Evolutionary conservation across 2,329 filamentous ascomycete species (phyloP).

Genomic region (Penicillium palitans): DNA sequence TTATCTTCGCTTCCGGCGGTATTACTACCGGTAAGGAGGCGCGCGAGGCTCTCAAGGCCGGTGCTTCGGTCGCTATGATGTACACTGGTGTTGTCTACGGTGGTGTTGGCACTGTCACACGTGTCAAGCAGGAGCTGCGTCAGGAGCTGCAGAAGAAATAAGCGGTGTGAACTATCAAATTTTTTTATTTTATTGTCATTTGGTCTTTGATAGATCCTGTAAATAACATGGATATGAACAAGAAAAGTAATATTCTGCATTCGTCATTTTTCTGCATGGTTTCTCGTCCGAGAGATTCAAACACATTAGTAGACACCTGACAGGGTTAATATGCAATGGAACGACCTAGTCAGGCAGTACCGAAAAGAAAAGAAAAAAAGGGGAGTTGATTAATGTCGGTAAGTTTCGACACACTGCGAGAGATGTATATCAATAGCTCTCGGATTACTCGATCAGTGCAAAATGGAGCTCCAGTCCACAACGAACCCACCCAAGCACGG

Average conservation of each 20-base stretch:
- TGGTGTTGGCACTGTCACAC: slow-evolving; percentile 60
- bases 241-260: background rate
- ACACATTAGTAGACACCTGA: background rate
- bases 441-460: slow-evolving; percentile 25
- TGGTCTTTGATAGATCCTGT: slow-evolving; percentile 16
- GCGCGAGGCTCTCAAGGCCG: slow-evolving; percentile 76
- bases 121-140: slow-evolving; percentile 52
- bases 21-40: slow-evolving; percentile 88
- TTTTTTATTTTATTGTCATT: background rate
- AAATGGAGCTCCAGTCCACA: background rate
- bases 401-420: too few relatives aligned
- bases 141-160: slow-evolving; percentile 35
- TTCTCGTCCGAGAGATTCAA: slow-evolving; percentile 2
- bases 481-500: background rate
- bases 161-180: slow-evolving; percentile 16
- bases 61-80: slow-evolving; percentile 86
- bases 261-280: background rate
- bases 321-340: background rate
- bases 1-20: slow-evolving; percentile 90
- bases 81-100: slow-evolving; percentile 76
- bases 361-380: background rate
- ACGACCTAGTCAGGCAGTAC: background rate
- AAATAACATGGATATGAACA: slow-evolving; percentile 21
- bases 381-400: background rate
- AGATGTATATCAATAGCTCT: slow-evolving; percentile 10